Base-by-base conservation (phyloP, 2,329 filamentous ascomycete genomes). In the Xylariaceae sp. region DNA sequence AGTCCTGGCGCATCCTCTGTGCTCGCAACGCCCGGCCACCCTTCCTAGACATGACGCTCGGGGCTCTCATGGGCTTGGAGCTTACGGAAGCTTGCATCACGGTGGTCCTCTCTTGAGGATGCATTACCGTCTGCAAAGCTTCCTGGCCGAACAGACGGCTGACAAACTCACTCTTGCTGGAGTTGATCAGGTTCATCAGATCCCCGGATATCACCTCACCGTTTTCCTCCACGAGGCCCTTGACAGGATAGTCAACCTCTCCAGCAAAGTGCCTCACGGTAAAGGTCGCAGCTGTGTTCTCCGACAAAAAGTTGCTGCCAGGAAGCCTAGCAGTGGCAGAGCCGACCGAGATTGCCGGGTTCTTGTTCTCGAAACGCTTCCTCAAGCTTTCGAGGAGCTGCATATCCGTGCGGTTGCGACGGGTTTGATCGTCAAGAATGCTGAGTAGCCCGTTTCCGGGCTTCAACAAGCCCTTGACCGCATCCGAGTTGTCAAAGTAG, bases 401-500 rank as follows among this genome's bases (percentile, higher is more conserved):
- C 62, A 85, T 74, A 50, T 98, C 92, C 1, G 83, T 87, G 56
- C 88, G 83, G 52, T 90, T 85, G 38, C 90, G 85, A 34, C 86
- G 83, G 31, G 88, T 95, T 63, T 98, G 92, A 56, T 98, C 92
- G 57, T 98, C 92, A 0, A 98, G 70, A 47, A 98, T 98, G 63
- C 88, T 89, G 14, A 98, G 71, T 27, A 98, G 70, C 31, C 92
- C 92, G 55, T 97, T 97, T 17, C 89, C 88, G 40, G 87, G 74
- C 67, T 97, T 98, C 39, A 98, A 70, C 21, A 98, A 73, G 9
- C 88, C 90, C 55, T 85, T 88, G 44, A 96, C 88, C 8, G 90
- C 88, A 60, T 97, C 92, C 0, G 86, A 88, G 62, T 97, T 98
- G 64, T 98, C 92, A 53, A 96, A 98, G 63, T 97, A 98, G 66